A percentile compares a stretch with the other conserved stretches of the same genome.
Conservation (phyloP, 2,329 filamentous ascomycete species). For the Epichloe hybrida region DNA sequence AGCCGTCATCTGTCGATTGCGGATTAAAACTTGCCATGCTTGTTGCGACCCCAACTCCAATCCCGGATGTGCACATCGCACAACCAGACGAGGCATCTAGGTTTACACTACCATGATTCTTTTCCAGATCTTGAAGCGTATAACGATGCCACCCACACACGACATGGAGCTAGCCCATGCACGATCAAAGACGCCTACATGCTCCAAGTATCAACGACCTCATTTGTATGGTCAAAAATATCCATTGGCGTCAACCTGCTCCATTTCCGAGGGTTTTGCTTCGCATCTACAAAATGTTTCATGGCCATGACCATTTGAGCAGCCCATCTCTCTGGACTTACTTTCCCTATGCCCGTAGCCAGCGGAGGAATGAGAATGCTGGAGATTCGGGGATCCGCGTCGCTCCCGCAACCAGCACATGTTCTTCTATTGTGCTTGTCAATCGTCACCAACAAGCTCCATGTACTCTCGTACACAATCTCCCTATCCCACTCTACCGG, state of each 20-base stretch:
- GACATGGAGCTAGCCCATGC: not conserved
- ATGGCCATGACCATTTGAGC: constrained; percentile 34
- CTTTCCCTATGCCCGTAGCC: constrained; percentile 32
- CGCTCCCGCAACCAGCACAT: constrained; percentile 1
- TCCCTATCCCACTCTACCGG: constrained; percentile 35
- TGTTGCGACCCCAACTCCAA: too few species aligned
- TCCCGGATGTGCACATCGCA: too few species aligned
- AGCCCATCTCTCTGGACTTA: constrained; percentile 35
- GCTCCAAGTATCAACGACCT: constrained; percentile 4
- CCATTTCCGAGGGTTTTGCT: constrained; percentile 30
- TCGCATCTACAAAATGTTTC: constrained; percentile 36
- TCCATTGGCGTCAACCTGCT: constrained; percentile 14
- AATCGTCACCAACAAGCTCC: constrained; percentile 34
- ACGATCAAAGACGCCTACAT: not conserved
- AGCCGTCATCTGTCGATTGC: too few species aligned
- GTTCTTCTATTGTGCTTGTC: constrained; percentile 30
- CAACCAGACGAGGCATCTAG: too few species aligned
- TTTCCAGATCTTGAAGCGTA: too few species aligned
- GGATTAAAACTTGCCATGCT: too few species aligned
- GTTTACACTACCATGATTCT: too few species aligned
- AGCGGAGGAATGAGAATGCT: constrained; percentile 37
- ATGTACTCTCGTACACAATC: constrained; percentile 39
- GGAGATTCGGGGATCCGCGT: constrained; percentile 18
- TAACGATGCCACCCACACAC: too few species aligned
- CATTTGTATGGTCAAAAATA: constrained; percentile 4